phyloP scores from a whole-genome alignment of 106 monocot species.

The Dactylorhiza incarnata region DNA sequence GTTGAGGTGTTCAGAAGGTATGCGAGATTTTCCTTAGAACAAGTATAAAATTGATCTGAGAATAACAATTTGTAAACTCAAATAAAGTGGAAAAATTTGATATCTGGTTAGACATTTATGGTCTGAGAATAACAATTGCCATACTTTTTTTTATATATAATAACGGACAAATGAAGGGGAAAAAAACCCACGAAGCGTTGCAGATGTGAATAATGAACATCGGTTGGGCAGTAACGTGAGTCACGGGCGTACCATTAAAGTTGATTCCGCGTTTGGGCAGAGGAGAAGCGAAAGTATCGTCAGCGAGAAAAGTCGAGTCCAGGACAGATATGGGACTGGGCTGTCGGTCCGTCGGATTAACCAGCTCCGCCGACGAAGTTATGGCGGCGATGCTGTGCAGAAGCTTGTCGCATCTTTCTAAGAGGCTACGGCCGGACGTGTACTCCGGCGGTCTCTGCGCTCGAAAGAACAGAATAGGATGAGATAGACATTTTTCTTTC shows the following conservation, averaged over 20 bases:
- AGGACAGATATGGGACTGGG: slow-evolving; percentile 95
- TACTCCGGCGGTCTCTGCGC: slow-evolving; percentile 26
- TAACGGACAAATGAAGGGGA: no score
- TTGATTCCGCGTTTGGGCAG: slow-evolving; percentile 30
- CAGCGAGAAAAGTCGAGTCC: slow-evolving; percentile 45
- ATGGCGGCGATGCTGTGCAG: slow-evolving; percentile 80
- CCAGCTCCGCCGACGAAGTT: slow-evolving; percentile 31
- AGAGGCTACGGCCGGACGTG: slow-evolving; percentile 5
- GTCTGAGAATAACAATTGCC: no score
- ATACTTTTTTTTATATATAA: no score
- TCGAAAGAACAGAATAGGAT: background rate
- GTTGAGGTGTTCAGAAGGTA: no score
- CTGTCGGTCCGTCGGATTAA: slow-evolving; percentile 42
- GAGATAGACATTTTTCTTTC: background rate
- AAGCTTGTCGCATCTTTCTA: slow-evolving; percentile 85
- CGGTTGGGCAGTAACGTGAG: background rate
- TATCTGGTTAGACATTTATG: no score
- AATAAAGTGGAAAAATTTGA: no score
- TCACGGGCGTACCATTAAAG: slow-evolving; percentile 35
- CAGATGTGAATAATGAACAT: no score
- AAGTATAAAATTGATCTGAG: no score
- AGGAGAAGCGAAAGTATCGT: slow-evolving; percentile 34
- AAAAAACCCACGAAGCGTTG: no score
- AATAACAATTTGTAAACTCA: no score
- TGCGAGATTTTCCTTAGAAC: no score